Conservation (phyloP, 495 filamentous ascomycete species). For the Thermochaetoides thermophila region DNA sequence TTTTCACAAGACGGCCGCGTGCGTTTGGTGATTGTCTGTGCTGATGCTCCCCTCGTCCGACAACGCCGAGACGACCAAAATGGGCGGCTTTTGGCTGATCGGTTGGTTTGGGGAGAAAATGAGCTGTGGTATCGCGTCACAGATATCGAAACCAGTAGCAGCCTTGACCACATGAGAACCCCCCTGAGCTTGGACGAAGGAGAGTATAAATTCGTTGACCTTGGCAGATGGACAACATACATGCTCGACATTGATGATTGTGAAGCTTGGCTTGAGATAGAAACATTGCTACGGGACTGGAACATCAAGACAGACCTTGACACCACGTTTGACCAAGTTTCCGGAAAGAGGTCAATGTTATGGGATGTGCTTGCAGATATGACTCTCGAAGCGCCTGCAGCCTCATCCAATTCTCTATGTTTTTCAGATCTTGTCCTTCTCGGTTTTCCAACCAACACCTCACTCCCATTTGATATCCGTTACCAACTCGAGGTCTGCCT, state of each 20-base stretch:
- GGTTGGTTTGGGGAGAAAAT: conserved; percentile 43
- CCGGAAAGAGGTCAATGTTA: conserved; percentile 15
- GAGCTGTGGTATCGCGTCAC: conserved; percentile 65
- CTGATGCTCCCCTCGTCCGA: conserved; percentile 51
- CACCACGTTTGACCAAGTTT: conserved; percentile 16
- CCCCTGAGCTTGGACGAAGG: too few relatives aligned
- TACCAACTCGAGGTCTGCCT: conserved; percentile 92
- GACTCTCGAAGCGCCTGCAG: background rate
- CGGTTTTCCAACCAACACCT: too few relatives aligned
- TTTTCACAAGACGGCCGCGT: too few relatives aligned
- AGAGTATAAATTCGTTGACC: too few relatives aligned
- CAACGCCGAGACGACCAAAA: conserved; percentile 31
- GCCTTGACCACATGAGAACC: too few relatives aligned
- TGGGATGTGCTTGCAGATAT: conserved; percentile 45
- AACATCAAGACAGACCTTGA: conserved; percentile 42
- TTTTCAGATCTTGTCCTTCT: too few relatives aligned
- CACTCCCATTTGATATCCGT: conserved; percentile 55
- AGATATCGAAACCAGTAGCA: too few relatives aligned
- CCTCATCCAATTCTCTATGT: conserved; percentile 4
- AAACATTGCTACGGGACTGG: conserved; percentile 50
- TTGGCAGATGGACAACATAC: conserved; percentile 66
- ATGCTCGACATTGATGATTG: conserved; percentile 33
- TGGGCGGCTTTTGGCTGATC: conserved; percentile 28
- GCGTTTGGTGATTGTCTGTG: conserved; percentile 47
- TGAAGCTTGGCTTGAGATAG: conserved; percentile 27